phyloP scores from a whole-genome alignment of 495 filamentous ascomycete genomes.

The Neurospora terricola region DNA sequence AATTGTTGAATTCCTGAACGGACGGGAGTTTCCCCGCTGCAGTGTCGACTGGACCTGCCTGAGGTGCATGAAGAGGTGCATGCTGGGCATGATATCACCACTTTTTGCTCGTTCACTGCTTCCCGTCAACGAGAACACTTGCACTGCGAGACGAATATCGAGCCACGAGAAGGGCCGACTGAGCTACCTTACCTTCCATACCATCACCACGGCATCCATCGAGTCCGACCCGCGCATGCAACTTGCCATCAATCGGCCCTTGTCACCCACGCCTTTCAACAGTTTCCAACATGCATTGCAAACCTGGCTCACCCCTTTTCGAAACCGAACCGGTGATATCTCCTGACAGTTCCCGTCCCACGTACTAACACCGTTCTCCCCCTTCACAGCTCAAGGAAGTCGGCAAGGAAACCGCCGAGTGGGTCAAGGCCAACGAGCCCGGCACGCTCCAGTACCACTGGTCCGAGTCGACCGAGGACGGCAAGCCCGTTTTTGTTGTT shows the following conservation, averaged over 20 bases:
- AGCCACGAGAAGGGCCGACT: not conserved
- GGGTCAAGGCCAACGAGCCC: constrained; percentile 17
- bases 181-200: not conserved
- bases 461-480: constrained; percentile 6
- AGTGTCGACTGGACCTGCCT: not conserved
- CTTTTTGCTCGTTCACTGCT: not conserved
- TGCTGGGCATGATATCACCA: not conserved
- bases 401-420: constrained; percentile 2
- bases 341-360: not conserved
- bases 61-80: not conserved
- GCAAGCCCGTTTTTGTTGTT: constrained; percentile 12
- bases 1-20: not conserved
- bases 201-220: not conserved
- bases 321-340: not conserved
- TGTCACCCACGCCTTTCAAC: not conserved
- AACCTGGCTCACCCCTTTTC: not conserved
- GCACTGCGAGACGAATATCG: not conserved
- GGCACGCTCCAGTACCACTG: constrained; percentile 17
- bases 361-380: not conserved
- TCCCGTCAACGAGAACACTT: not conserved
- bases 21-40: not conserved
- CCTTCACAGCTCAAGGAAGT: constrained; percentile 12
- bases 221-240: not conserved
- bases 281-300: not conserved
- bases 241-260: not conserved